Conservation (phyloP, 306 rosid species). For the Sophora flavescens region DNA sequence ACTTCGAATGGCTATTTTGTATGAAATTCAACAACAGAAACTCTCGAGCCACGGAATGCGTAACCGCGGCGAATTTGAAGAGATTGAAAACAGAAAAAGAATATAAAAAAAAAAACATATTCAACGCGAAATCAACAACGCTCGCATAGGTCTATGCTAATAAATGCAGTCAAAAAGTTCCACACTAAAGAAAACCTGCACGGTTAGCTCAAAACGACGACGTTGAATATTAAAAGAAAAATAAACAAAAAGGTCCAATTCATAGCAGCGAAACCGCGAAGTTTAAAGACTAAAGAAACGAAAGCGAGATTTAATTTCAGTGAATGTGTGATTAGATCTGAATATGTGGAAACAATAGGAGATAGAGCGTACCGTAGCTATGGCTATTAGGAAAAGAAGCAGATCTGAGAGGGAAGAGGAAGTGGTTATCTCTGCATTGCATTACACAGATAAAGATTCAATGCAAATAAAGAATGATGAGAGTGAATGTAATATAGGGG, state of each 20-base stretch:
- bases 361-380: slow-evolving; percentile 55
- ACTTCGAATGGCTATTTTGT: not conserved
- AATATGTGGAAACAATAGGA: not conserved
- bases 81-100: not conserved
- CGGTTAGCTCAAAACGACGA: not conserved
- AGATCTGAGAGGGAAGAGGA: slow-evolving; percentile 48
- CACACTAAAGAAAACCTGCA: slow-evolving; percentile 1
- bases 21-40: slow-evolving; percentile 27
- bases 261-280: not conserved
- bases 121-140: slow-evolving; percentile 25
- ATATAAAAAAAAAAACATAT: not conserved
- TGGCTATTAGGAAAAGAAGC: not conserved
- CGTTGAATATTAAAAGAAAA: not conserved
- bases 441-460: not conserved
- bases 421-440: slow-evolving; percentile 36
- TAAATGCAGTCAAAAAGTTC: not conserved
- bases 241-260: not conserved
- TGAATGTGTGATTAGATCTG: slow-evolving; percentile 28
- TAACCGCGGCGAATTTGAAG: slow-evolving; percentile 1
- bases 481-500: not conserved
- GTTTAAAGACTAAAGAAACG: not conserved
- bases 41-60: not conserved
- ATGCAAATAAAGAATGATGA: not conserved
- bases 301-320: not conserved
- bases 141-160: slow-evolving; percentile 13